Conservation (phyloP, 257 asterid genomes). For the Jasminum sambac region DNA sequence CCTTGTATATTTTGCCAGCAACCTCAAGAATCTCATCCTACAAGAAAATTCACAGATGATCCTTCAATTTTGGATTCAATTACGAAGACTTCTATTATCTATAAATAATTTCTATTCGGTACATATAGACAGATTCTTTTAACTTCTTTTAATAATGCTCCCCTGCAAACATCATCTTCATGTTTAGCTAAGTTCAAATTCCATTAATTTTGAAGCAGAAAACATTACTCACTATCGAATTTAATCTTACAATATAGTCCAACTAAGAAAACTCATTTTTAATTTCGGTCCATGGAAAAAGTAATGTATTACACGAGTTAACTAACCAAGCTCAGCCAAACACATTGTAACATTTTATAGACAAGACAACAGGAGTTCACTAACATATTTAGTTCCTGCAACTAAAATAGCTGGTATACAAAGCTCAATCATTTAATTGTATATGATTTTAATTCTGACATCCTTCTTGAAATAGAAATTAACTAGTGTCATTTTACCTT, state of each 20-base stretch:
- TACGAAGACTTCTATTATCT: background rate
- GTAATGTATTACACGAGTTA: background rate
- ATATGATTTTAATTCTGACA: background rate
- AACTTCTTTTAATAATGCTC: too few species aligned
- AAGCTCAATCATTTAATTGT: background rate
- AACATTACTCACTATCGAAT: background rate
- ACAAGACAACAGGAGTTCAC: background rate
- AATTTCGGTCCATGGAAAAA: background rate
- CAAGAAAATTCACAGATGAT: constrained; percentile 1
- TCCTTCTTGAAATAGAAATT: background rate
- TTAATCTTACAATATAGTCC: background rate
- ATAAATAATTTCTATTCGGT: too few species aligned
- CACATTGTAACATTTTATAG: background rate
- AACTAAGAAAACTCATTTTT: background rate
- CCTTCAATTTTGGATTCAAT: background rate
- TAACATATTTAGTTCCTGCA: background rate
- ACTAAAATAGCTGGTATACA: background rate
- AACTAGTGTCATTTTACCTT: constrained; percentile 43
- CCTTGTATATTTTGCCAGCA: constrained; percentile 85
- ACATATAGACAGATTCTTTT: too few species aligned
- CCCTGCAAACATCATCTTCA: background rate
- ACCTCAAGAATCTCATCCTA: constrained; percentile 96
- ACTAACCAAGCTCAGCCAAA: background rate
- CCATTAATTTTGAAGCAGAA: too few species aligned
- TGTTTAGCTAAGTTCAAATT: background rate